phyloP scores from a whole-genome alignment of 2,329 filamentous ascomycete genomes.

The Coniella lustricola region DNA sequence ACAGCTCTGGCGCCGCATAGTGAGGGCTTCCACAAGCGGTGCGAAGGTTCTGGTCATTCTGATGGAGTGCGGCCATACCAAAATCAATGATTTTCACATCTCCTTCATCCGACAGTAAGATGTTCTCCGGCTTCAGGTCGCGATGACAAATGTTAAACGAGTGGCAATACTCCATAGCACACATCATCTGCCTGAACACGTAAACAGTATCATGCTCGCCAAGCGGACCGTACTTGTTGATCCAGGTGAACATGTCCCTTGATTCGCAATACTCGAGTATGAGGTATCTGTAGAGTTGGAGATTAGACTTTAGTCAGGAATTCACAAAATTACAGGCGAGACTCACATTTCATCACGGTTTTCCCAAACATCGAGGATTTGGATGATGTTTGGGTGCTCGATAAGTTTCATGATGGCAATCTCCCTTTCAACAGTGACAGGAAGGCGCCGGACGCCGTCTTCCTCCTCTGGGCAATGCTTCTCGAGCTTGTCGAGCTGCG shows the following conservation, averaged over 20 bases:
- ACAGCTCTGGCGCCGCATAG: slow-evolving; percentile 90
- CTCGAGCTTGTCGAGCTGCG: slow-evolving; percentile 70
- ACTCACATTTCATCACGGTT: slow-evolving; percentile 88
- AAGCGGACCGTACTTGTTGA: slow-evolving; percentile 66
- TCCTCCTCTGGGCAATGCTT: slow-evolving; percentile 46
- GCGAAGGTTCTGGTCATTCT: slow-evolving; percentile 69
- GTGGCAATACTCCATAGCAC: slow-evolving; percentile 87
- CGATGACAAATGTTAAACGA: slow-evolving; percentile 92
- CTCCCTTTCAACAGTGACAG: slow-evolving; percentile 85
- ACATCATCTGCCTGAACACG: slow-evolving; percentile 90
- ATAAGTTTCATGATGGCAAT: slow-evolving; percentile 96
- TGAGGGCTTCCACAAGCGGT: slow-evolving; percentile 96
- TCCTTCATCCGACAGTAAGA: slow-evolving; percentile 68
- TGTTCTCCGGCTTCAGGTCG: slow-evolving; percentile 95
- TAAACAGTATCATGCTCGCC: slow-evolving; percentile 73
- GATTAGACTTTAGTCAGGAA: no score
- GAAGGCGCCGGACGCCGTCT: slow-evolving; percentile 63
- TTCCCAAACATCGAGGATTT: slow-evolving; percentile 95
- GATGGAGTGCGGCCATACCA: slow-evolving; percentile 88
- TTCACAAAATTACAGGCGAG: background rate
- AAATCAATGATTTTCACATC: slow-evolving; percentile 95
- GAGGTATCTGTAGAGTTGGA: slow-evolving; percentile 61
- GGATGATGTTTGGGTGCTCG: slow-evolving; percentile 90
- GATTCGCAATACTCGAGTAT: slow-evolving; percentile 85
- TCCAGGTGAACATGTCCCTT: slow-evolving; percentile 78